These are phyloP conservation scores for Euphrasia confusa DNA, from an alignment of 257 asterid genomes.

Conservation along the genomic window DNA sequence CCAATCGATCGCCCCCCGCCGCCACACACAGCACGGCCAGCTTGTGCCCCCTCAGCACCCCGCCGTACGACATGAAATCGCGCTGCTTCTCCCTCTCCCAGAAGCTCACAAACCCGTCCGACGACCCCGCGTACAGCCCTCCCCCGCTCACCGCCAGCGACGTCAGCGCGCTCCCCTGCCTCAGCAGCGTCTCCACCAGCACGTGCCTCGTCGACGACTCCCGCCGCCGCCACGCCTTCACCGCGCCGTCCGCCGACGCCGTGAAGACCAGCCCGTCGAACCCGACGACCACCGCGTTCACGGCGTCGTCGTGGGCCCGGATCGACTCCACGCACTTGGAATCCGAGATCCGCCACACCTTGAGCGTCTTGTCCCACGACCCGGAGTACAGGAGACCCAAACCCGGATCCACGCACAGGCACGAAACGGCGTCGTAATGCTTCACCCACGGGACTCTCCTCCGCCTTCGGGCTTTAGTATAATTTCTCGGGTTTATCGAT, in stretches of 20 bases:
- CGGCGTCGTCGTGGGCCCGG: conserved; percentile 67
- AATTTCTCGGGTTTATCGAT: conserved; percentile 63
- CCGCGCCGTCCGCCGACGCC: conserved; percentile 89
- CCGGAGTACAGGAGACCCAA: conserved; percentile 70
- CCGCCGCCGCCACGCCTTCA: conserved; percentile 85
- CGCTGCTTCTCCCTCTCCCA: conserved; percentile 58
- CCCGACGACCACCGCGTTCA: conserved; percentile 60
- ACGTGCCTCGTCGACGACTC: conserved; percentile 48
- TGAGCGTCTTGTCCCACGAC: conserved; percentile 85
- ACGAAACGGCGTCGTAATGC: conserved; percentile 80
- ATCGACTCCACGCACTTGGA: conserved; percentile 77
- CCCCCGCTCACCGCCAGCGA: conserved; percentile 50
- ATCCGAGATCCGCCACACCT: conserved; percentile 85
- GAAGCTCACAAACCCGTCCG: conserved; percentile 83
- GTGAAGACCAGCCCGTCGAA: conserved; percentile 67
- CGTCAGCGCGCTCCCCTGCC: conserved; percentile 69
- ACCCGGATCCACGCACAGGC: conserved; percentile 50
- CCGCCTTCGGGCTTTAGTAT: conserved; percentile 52
- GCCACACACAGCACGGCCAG: conserved; percentile 81
- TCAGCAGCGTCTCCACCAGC: conserved; percentile 55
- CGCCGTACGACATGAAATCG: conserved; percentile 53
- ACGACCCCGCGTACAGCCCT: conserved; percentile 68
- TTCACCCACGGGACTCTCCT: conserved; percentile 73
- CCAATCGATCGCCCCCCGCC: conserved; percentile 47
- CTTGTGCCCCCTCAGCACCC: conserved; percentile 81